phyloP scores from a whole-genome alignment of 148 eudicot genomes.

The Arbutus unedo region DNA sequence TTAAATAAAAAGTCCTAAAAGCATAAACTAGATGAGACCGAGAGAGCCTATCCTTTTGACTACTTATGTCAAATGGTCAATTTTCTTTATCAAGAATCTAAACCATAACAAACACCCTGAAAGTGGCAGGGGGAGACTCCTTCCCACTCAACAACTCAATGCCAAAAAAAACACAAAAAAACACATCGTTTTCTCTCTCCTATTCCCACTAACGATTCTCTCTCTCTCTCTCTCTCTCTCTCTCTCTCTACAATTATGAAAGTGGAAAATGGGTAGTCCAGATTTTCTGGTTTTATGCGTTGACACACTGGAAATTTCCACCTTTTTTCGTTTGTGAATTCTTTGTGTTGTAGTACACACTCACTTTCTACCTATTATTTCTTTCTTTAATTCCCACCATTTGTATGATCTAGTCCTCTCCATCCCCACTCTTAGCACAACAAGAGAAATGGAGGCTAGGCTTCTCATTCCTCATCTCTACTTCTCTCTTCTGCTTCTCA shows the following conservation, averaged over 20 bases:
- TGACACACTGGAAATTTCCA: neutral
- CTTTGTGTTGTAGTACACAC: neutral
- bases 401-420: neutral
- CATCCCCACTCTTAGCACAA: neutral
- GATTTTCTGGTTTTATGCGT: neutral
- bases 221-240: neutral
- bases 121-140: neutral
- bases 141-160: neutral
- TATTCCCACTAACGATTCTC: neutral
- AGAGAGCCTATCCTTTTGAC: neutral
- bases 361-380: neutral
- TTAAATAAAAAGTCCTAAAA: no score
- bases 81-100: neutral
- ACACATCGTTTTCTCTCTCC: neutral
- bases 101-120: neutral
- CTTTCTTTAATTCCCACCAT: neutral
- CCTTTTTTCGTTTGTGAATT: neutral
- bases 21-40: neutral
- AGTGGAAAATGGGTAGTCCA: neutral
- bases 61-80: no score
- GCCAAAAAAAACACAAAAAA: neutral
- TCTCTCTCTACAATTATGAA: neutral
- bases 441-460: conserved; percentile 10
- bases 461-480: neutral
- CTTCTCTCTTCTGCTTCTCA: conserved; percentile 8